phyloP scores from a whole-genome alignment of 371 early-diverging fungal species.

The Nosema bombycis region DNA sequence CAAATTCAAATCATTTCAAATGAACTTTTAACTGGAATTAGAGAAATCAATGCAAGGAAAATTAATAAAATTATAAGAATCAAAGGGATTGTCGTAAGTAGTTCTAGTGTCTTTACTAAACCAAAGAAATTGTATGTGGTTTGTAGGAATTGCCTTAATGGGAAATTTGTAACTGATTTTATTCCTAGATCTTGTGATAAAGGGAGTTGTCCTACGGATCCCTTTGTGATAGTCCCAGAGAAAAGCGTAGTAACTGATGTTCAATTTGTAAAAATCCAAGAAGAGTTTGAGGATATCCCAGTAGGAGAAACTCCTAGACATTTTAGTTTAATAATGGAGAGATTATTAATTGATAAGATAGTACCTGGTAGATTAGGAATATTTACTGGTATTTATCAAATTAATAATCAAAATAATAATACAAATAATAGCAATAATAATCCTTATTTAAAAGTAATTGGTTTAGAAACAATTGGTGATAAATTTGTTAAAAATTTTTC shows the following conservation, averaged over 20 bases:
- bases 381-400: constrained; percentile 88
- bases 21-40: constrained; percentile 43
- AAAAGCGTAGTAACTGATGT: constrained; percentile 88
- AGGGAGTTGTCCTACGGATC: constrained; percentile 70
- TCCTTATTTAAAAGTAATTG: constrained; percentile 45
- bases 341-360: constrained; percentile 76
- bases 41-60: constrained; percentile 69
- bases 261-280: constrained; percentile 93
- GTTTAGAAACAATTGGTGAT: constrained; percentile 40
- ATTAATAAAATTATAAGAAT: constrained; percentile 86
- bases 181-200: constrained; percentile 64
- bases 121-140: constrained; percentile 58
- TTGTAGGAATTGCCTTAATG: constrained; percentile 63
- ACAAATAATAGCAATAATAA: constrained; percentile 12
- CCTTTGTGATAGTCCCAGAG: constrained; percentile 85
- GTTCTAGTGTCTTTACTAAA: constrained; percentile 69
- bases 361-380: constrained; percentile 85
- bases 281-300: constrained; percentile 90
- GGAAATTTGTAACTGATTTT: constrained; percentile 69
- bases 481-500: constrained; percentile 70
- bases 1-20: constrained; percentile 45
- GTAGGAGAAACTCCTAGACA: constrained; percentile 95
- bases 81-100: constrained; percentile 89
- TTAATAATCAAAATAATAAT: constrained; percentile 66
- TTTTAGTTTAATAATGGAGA: constrained; percentile 77